Evolutionary conservation across 2,329 filamentous ascomycete species (phyloP), one percentile per base, ranked within the genome.

Genomic region (Teratosphaeria destructans): DNA sequence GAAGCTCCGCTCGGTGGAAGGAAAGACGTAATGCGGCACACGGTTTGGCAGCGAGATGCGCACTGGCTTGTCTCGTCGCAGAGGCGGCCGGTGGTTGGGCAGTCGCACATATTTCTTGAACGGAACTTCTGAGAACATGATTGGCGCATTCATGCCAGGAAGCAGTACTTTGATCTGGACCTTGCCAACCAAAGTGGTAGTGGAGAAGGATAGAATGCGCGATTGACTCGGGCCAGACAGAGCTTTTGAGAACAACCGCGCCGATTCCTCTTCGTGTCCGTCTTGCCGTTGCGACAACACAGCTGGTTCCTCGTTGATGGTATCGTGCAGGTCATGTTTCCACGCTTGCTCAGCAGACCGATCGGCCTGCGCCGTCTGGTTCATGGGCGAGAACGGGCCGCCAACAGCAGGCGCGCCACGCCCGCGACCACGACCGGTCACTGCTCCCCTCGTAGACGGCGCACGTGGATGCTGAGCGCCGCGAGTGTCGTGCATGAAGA

Each of bases 51-150:
- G 80, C 8, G 91, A 96, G 66, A 99, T 90, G 56, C 94, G 87
- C 49, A 97, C 94, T 7, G 94, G 94, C 73, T 97, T 99, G 77
- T 99, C 94, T 67, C 94, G 87, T 63, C 94, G 88, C 55, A 99
- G 82, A 57, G 94, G 94, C 23, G 94, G 94, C 26, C 94, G 86
- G 74, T 97, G 94, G 71, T 97, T 90, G 23, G 94, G 94, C 55
- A 99, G 83, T 67, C 93, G 91, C 49, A 91, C 96, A 75, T 99
- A 93, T 69, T 94, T 89, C 73, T 90, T 94, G 65, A 95, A 85
- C 54, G 89, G 84, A 64, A 95, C 84, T 62, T 86, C 86, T 34
- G 89, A 79, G 71, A 93, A 90, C 52, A 83, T 76, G 54, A 87
- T 82, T 5, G 90, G 83, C 34, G 82, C 81, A 66, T 85, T 83